A percentile compares a stretch with the other conserved stretches of the same genome.
These are phyloP conservation scores for Beauveria bassiana DNA, from an alignment of 2,329 filamentous ascomycete genomes.

Conservation along the genomic window DNA sequence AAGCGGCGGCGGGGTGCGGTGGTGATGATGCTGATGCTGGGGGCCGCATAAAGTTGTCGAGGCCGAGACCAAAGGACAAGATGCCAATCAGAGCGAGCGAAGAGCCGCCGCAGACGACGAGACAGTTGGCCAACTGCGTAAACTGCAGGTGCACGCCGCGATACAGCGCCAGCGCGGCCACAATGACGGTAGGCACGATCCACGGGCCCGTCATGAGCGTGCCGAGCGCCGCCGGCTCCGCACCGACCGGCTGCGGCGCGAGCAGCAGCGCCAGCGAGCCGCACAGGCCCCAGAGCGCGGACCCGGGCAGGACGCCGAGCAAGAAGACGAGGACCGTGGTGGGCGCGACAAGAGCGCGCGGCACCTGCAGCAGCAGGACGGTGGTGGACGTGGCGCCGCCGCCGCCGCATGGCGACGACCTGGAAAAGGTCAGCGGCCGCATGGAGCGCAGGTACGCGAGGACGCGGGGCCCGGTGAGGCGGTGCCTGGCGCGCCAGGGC, in stretches of 20 bases:
- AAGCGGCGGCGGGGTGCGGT: slow-evolving; percentile 12
- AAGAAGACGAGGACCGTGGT: slow-evolving; percentile 39
- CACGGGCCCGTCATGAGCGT: slow-evolving; percentile 38
- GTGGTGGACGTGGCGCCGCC: slow-evolving; percentile 19
- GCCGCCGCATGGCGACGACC: background rate
- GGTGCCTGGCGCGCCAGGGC: slow-evolving; percentile 18
- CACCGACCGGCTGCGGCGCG: slow-evolving; percentile 33
- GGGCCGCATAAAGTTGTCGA: slow-evolving; percentile 26
- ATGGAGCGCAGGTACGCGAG: slow-evolving; percentile 32
- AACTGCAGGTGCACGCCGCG: slow-evolving; percentile 24
- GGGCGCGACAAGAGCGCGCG: slow-evolving; percentile 41
- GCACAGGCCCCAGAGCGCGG: slow-evolving; percentile 39
- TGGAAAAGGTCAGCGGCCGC: slow-evolving; percentile 30
- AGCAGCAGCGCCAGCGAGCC: slow-evolving; percentile 41
- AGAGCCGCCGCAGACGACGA: slow-evolving; percentile 29
- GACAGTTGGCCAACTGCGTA: slow-evolving; percentile 24
- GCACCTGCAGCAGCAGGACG: slow-evolving; percentile 31
- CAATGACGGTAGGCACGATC: slow-evolving; percentile 29
- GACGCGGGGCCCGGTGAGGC: slow-evolving; percentile 25
- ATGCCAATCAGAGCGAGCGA: slow-evolving; percentile 33
- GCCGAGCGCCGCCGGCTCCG: slow-evolving; percentile 33
- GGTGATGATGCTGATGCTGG: slow-evolving; percentile 23
- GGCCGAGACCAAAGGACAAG: slow-evolving; percentile 35
- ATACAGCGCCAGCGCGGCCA: slow-evolving; percentile 26
- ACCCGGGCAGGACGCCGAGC: slow-evolving; percentile 36